Evolutionary conservation across 108 stramenopile genomes (phyloP), one percentile per base, ranked within the genome.

Genomic region (Skeletonema grethae): DNA sequence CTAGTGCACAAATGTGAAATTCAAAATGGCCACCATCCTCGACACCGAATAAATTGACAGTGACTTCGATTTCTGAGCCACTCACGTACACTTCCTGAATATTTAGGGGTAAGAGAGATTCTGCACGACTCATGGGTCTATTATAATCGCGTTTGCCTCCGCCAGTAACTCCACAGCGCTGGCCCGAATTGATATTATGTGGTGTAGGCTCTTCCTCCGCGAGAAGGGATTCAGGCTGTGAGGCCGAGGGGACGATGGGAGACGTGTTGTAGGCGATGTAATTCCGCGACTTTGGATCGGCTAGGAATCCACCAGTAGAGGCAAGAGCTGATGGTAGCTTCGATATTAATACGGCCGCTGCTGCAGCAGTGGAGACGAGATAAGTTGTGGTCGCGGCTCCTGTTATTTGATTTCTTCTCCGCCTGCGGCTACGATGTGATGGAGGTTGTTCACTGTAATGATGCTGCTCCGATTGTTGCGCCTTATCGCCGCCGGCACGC

Each of bases 191-290:
- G n/a, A 77, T 18, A 5, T 35, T 46, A 18, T 77, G 63, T 15
- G 77, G 77, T 25, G 70, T 78, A 4, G 70, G 65, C 45, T 78
- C 77, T n/a, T 53, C 13, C 46, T 72, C 65, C 25, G 77, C 65
- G 11, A 78, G 43, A 5, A 59, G 55, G 10, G 48, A 41, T 15
- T 61, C 57, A 9, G 70, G 77, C 5, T n/a, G 69, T 20, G 65
- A 30, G 0, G 59, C 12, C 13, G 62, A 56, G 48, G 77, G 70
- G 61, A 71, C 53, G 36, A 70, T 20, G 61, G 55, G 1, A 34
- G 35, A 53, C 34, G 43, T 55, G 4, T 46, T 53, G 43, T 65
- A 72, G 48, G 77, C 77, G 7, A 78, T 24, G 61, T 67, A 72
- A 35, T 78, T 78, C n/a, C 77, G 70, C 28, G 70, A 66, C 43